phyloP scores from a whole-genome alignment of 1,284 basidiomycete genomes.

The Puccinia novopanici region DNA sequence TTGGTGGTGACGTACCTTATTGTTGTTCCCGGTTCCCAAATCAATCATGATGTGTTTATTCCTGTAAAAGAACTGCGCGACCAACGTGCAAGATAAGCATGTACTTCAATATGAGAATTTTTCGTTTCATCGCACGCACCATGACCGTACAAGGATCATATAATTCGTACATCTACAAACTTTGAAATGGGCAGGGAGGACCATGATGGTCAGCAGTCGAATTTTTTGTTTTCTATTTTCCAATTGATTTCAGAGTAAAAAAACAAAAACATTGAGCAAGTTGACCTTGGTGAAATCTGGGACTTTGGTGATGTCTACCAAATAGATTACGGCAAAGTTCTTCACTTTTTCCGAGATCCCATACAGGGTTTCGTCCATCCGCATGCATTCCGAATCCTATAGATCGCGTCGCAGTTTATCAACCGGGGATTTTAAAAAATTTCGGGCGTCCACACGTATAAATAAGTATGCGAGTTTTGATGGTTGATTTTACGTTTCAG shows the following conservation, averaged over 20 bases:
- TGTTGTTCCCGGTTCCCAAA: slow-evolving; percentile 98
- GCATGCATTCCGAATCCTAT: slow-evolving; percentile 88
- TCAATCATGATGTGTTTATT: slow-evolving; percentile 99
- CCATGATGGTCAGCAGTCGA: not conserved
- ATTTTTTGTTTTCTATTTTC: too few species aligned
- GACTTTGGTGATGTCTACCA: slow-evolving; percentile 93
- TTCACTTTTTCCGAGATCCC: slow-evolving; percentile 91
- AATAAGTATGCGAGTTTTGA: too few species aligned
- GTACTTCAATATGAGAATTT: not conserved
- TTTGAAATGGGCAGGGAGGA: not conserved
- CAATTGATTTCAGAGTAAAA: slow-evolving; percentile 51
- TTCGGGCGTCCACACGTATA: too few species aligned
- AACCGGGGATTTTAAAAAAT: too few species aligned
- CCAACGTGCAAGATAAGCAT: slow-evolving; percentile 62
- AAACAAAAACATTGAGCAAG: slow-evolving; percentile 54
- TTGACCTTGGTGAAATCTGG: slow-evolving; percentile 97
- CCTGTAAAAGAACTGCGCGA: slow-evolving; percentile 61
- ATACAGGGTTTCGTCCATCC: slow-evolving; percentile 97
- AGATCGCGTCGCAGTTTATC: too few species aligned
- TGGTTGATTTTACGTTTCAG: not conserved
- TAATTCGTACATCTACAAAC: slow-evolving; percentile 79
- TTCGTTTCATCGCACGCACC: slow-evolving; percentile 61
- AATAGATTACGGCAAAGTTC: slow-evolving; percentile 96
- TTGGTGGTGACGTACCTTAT: slow-evolving; percentile 71
- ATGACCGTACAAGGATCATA: slow-evolving; percentile 95